Percentiles rank a stretch among this genome's conserved stretches.
Conservation (phyloP, 2,329 filamentous ascomycete genomes). For the Penicillium sp. region DNA sequence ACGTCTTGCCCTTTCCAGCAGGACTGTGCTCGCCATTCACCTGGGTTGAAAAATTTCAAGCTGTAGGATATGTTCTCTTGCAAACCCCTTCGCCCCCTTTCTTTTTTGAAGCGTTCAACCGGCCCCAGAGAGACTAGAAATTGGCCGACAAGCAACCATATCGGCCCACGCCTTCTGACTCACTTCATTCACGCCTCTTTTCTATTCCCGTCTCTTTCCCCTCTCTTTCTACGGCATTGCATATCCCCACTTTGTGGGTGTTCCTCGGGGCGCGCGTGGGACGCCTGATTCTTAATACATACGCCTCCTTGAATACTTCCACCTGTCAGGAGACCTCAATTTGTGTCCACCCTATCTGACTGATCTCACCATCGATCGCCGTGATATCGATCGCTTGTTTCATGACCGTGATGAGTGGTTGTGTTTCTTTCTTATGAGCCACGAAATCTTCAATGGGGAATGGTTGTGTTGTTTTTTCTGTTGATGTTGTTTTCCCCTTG, state of each 20-base stretch:
- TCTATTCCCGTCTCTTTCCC: not conserved
- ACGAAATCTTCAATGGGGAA: constrained; percentile 4
- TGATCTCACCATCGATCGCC: constrained; percentile 3
- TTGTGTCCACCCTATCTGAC: constrained; percentile 12
- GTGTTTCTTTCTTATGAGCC: constrained; percentile 9
- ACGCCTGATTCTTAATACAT: not conserved
- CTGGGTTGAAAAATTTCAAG: no score
- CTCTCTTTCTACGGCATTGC: constrained; percentile 1
- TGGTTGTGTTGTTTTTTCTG: constrained; percentile 6
- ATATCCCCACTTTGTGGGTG: not conserved
- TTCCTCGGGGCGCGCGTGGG: constrained; percentile 5
- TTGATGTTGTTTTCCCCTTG: constrained; percentile 1
- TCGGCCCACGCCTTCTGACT: not conserved
- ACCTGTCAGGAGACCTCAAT: constrained; percentile 13
- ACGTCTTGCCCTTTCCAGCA: not conserved
- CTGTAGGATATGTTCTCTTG: no score
- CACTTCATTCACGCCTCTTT: not conserved
- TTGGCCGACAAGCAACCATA: not conserved
- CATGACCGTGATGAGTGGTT: constrained; percentile 22
- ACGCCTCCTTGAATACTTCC: constrained; percentile 17
- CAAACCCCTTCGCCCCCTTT: no score
- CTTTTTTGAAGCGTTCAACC: not conserved
- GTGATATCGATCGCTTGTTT: constrained; percentile 7
- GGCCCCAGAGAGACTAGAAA: not conserved
- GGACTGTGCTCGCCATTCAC: no score